Percentiles rank a stretch among this genome's conserved stretches.
Evolutionary conservation across 2,329 filamentous ascomycete species (phyloP).

Genomic region (Phoma sp.): DNA sequence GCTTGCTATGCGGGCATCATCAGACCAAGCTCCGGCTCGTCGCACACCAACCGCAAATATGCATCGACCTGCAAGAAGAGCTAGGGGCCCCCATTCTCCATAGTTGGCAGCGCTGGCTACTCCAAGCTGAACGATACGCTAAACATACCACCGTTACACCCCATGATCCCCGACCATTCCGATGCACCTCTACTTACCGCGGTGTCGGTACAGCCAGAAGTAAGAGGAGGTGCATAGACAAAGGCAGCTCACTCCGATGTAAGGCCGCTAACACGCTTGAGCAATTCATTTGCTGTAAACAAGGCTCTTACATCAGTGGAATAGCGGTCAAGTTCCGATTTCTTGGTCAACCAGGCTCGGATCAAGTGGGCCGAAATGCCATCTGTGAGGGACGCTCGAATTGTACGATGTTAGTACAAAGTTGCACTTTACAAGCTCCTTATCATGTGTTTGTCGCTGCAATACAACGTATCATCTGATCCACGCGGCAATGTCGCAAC

Average conservation of each 20-base stretch:
- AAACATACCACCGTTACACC: constrained; percentile 18
- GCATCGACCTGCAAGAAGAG: constrained; percentile 2
- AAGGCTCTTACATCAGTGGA: constrained; percentile 5
- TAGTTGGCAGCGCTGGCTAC: constrained; percentile 13
- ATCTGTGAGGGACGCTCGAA: constrained; percentile 16
- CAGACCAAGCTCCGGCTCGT: constrained; percentile 13
- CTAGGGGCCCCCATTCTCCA: constrained; percentile 9
- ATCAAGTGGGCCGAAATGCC: constrained; percentile 11
- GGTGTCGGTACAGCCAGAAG: constrained; percentile 13
- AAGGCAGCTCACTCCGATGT: constrained; percentile 3
- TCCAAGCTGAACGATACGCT: constrained; percentile 12
- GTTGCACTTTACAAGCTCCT: constrained; percentile 11
- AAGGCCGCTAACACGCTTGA: constrained; percentile 7
- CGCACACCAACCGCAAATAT: constrained; percentile 2
- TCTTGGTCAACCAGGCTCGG: constrained; percentile 11
- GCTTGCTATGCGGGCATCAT: constrained; percentile 10
- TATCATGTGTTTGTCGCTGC: background rate
- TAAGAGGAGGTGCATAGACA: constrained; percentile 15
- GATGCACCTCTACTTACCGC: constrained; percentile 12
- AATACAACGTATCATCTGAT: constrained; percentile 5
- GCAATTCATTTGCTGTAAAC: background rate
- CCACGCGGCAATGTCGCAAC: constrained; percentile 11
- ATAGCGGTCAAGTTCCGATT: constrained; percentile 12
- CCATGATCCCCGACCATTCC: constrained; percentile 12
- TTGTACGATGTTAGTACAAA: constrained; percentile 3